Percentiles rank a stretch among this genome's conserved stretches.
phyloP scores from a whole-genome alignment of 164 flowering plant genomes.

The Macadamia tetraphylla region DNA sequence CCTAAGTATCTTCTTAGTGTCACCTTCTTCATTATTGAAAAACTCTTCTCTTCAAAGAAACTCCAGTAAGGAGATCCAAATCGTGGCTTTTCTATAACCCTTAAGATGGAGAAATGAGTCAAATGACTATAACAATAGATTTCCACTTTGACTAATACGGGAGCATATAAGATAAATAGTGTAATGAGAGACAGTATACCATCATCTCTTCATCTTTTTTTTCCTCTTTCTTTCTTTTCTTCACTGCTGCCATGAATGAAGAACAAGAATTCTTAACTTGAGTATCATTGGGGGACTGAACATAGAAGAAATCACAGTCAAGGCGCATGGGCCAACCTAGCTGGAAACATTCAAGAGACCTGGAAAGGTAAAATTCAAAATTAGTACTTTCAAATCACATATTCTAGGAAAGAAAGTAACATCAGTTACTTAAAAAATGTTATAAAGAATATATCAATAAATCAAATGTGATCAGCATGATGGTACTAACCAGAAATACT shows the following conservation, averaged over 20 bases:
- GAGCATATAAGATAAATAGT: background rate
- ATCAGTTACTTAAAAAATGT: background rate
- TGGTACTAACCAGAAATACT: conserved; percentile 74
- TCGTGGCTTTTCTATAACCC: too few relatives aligned
- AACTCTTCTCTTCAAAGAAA: too few relatives aligned
- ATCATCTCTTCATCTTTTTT: conserved; percentile 33
- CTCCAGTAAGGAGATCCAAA: too few relatives aligned
- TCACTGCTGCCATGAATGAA: conserved; percentile 8
- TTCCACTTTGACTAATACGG: too few relatives aligned
- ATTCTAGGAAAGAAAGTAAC: conserved; percentile 7
- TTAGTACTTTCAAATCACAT: conserved; percentile 7
- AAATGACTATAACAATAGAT: too few relatives aligned
- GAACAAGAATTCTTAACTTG: conserved; percentile 15
- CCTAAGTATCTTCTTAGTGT: too few relatives aligned
- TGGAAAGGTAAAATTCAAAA: conserved; percentile 19
- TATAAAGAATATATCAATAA: conserved; percentile 1
- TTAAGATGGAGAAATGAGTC: too few relatives aligned
- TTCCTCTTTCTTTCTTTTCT: conserved; percentile 20
- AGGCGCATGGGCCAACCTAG: conserved; percentile 68
- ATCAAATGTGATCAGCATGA: background rate
- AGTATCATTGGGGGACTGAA: conserved; percentile 16
- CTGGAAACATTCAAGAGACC: conserved; percentile 65
- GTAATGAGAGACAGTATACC: conserved; percentile 1
- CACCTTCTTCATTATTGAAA: too few relatives aligned
- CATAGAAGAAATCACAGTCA: conserved; percentile 47